Evolutionary conservation across 2,329 filamentous ascomycete genomes (phyloP), one percentile per base, ranked within the genome.

Genomic region (Aspergillus bombycis): DNA sequence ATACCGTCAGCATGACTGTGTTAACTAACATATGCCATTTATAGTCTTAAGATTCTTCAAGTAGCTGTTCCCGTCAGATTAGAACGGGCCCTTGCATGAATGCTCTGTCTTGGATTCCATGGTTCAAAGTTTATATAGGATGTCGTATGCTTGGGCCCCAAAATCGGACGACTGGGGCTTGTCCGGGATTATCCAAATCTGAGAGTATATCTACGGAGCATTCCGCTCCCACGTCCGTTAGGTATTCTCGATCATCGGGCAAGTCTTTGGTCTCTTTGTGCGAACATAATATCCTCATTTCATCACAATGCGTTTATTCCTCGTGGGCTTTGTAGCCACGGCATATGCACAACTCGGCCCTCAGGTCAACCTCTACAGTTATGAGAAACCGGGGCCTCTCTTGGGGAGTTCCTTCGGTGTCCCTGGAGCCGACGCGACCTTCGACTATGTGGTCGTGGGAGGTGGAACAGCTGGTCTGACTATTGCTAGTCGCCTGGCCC

Each of bases 391-490:
- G 28, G 68, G 67, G 2, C 54, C 63, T 28, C 53, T 70, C 30
- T 50, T 70, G 14, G 68, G 70, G 12, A 70, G 53, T 45, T 74
- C 43, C 48, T 75, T 62, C 12, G 60, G 60, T 16, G 30, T 38
- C 10, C 63, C 63, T 26, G 60, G 60, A 5, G 72, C 38, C 63
- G 72, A 60, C 62, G 72, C 63, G 30, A 68, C 65, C 4, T 70
- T 68, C 26, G 69, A 71, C 63, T 71, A 71, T 46, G 55, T 71
- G 11, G 61, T 75, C 3, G 62, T 74, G 9, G 73, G 72, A 14
- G 72, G 71, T 16, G 73, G 73, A 16, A 74, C 67, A 10, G 71
- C 71, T 2, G 73, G 72, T 11, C 56, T 73, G 45, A 68, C 69
- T 1, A 62, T 71, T 26, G 68, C 69, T 36, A 62, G 64, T 23